phyloP scores from a whole-genome alignment of 1,284 basidiomycete genomes.

The Trametes hirsuta region DNA sequence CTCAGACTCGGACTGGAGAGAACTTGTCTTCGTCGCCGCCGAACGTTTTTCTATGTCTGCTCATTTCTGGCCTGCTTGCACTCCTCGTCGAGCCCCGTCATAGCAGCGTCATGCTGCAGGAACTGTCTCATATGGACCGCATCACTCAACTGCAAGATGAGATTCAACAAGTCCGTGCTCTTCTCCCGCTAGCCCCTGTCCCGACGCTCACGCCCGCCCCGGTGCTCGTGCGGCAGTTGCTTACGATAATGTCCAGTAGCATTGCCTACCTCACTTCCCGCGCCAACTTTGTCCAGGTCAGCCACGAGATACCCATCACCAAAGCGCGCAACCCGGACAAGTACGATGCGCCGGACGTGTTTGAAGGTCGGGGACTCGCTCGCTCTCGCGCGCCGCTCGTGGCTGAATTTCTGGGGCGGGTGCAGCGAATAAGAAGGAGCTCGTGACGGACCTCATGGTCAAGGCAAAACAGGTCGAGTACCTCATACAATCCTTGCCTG shows the following conservation, averaged over 20 bases:
- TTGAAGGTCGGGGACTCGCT: constrained; percentile 51
- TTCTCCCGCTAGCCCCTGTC: background rate
- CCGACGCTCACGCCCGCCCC: background rate
- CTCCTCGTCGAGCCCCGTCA: constrained; percentile 8
- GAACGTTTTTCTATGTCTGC: constrained; percentile 13
- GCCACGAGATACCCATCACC: constrained; percentile 72
- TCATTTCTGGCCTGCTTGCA: constrained; percentile 4
- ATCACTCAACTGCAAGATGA: constrained; percentile 89
- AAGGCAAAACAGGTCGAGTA: constrained; percentile 87
- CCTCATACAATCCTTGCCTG: constrained; percentile 76
- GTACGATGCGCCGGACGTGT: constrained; percentile 69
- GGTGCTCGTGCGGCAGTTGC: constrained; percentile 50
- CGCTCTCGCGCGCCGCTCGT: background rate
- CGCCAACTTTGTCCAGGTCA: constrained; percentile 74
- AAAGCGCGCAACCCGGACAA: constrained; percentile 73
- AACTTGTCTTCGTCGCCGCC: background rate
- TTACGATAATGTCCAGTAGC: constrained; percentile 81
- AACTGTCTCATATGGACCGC: constrained; percentile 86
- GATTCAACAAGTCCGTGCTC: constrained; percentile 69
- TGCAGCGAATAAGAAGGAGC: constrained; percentile 77
- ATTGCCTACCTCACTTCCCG: constrained; percentile 76
- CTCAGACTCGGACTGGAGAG: background rate
- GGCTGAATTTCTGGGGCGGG: constrained; percentile 6
- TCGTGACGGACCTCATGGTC: constrained; percentile 75
- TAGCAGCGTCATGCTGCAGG: constrained; percentile 78